phyloP scores from a whole-genome alignment of 257 asterid genomes.

The Solanum sejunctum region DNA sequence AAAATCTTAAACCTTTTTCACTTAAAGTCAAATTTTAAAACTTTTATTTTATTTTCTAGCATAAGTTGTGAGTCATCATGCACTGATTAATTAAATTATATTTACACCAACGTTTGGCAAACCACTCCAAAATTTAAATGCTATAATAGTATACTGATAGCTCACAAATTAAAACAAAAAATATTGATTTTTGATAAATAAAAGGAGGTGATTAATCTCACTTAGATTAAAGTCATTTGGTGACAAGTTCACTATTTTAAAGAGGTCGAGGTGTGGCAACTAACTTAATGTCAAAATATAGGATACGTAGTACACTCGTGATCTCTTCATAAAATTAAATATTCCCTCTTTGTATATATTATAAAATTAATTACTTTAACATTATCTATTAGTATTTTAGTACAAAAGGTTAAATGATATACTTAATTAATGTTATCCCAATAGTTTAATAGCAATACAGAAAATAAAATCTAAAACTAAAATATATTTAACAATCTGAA shows the following conservation, averaged over 20 bases:
- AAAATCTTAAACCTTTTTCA: not conserved
- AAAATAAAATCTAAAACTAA: too few relatives aligned
- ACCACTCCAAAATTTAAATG: constrained; percentile 1
- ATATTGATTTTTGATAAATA: not conserved
- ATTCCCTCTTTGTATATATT: too few relatives aligned
- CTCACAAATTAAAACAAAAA: not conserved
- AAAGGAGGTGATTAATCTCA: not conserved
- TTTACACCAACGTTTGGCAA: constrained; percentile 5
- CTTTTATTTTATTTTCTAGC: not conserved
- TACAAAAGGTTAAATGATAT: not conserved
- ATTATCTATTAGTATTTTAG: not conserved
- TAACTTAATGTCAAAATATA: not conserved
- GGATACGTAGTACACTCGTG: not conserved
- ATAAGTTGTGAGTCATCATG: not conserved
- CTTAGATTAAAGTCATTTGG: not conserved
- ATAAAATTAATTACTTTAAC: too few relatives aligned
- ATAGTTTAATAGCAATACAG: too few relatives aligned
- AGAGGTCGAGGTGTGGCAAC: not conserved
- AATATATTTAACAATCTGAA: too few relatives aligned
- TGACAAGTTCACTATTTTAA: not conserved
- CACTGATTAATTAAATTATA: not conserved
- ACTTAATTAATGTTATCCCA: not conserved
- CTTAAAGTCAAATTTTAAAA: not conserved
- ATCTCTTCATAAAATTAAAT: not conserved
- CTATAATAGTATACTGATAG: not conserved